Conservation (phyloP, 2,329 filamentous ascomycete species). For the Pseudogymnoascus sp. region DNA sequence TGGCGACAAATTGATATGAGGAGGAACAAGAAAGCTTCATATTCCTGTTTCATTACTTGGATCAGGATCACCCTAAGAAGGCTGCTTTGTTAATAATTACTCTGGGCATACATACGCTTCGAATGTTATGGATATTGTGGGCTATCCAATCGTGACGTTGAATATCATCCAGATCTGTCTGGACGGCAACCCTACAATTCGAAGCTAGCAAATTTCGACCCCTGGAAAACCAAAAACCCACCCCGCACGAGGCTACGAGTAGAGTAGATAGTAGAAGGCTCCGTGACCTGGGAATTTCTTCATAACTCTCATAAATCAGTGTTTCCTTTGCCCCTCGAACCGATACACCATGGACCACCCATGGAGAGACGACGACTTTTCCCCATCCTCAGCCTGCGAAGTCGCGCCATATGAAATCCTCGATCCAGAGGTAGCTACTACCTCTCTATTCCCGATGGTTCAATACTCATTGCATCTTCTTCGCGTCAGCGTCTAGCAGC, state of each 20-base stretch:
- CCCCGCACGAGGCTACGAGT: constrained; percentile 3
- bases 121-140: neutral
- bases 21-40: neutral
- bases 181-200: constrained; percentile 8
- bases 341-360: constrained; percentile 17
- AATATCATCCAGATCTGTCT: neutral
- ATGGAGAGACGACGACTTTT: constrained; percentile 19
- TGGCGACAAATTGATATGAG: neutral
- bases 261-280: constrained; percentile 2
- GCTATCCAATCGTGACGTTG: neutral
- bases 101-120: neutral
- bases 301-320: neutral
- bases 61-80: neutral
- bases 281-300: neutral
- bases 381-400: constrained; percentile 21
- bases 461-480: constrained; percentile 13
- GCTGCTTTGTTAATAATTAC: neutral
- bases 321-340: neutral
- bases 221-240: neutral
- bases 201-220: constrained; percentile 9
- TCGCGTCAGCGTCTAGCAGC: constrained; percentile 16
- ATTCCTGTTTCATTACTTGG: neutral
- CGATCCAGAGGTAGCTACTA: constrained; percentile 19
- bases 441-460: neutral
- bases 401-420: constrained; percentile 17